A percentile compares a stretch with the other conserved stretches of the same genome.
phyloP scores from a whole-genome alignment of 1,284 basidiomycete genomes.

The Inonotus hispidus region DNA sequence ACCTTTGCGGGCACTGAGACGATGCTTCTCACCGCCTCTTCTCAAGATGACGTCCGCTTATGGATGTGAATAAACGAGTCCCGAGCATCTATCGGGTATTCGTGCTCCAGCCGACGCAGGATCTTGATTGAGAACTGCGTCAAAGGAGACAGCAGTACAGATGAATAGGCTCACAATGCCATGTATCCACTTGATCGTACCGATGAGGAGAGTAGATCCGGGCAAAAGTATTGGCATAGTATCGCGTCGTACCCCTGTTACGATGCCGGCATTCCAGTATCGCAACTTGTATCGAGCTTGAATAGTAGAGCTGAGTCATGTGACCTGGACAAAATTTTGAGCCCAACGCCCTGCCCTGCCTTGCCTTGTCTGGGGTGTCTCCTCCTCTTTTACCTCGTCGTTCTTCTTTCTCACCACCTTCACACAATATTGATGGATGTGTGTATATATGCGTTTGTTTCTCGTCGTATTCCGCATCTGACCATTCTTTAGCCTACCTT shows the following conservation, averaged over 20 bases:
- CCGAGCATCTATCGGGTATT: conserved; percentile 64
- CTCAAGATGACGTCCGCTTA: conserved; percentile 48
- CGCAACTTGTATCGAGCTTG: conserved; percentile 51
- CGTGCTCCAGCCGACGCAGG: conserved; percentile 46
- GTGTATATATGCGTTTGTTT: neutral
- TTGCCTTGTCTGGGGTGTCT: neutral
- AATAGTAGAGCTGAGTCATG: no score
- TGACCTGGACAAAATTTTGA: neutral
- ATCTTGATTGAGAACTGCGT: conserved; percentile 43
- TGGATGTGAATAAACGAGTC: conserved; percentile 21
- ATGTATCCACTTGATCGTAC: conserved; percentile 46
- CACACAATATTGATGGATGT: conserved; percentile 16
- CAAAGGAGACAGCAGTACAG: conserved; percentile 48
- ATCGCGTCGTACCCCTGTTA: conserved; percentile 39
- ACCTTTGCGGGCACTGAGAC: conserved; percentile 59
- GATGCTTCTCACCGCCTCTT: conserved; percentile 58
- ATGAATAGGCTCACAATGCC: conserved; percentile 55
- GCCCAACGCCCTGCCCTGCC: neutral
- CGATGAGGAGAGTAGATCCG: conserved; percentile 50
- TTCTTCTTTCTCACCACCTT: no score
- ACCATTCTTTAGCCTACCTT: conserved; percentile 47
- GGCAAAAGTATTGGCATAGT: conserved; percentile 65
- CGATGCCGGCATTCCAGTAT: conserved; percentile 59
- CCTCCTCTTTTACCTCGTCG: neutral
- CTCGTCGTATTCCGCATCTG: neutral